These are phyloP conservation scores for Baorangia bicolor DNA, from an alignment of 768 basidiomycete species.

Conservation along the genomic window DNA sequence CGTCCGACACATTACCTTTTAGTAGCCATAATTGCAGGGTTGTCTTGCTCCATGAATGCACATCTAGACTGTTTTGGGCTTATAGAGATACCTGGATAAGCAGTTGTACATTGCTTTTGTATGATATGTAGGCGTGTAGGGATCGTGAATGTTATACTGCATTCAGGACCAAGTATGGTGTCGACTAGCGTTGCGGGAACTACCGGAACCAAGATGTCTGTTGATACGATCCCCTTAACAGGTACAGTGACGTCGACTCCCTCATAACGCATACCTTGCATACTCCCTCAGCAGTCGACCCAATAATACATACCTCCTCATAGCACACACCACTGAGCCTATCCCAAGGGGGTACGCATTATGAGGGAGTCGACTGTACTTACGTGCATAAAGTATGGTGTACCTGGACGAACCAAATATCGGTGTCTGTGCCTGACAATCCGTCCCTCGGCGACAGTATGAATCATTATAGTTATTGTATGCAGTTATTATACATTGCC, in stretches of 20 bases:
- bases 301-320: too few species aligned
- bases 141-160: not conserved
- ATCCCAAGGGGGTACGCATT: too few species aligned
- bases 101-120: slow-evolving; percentile 12
- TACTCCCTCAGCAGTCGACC: too few species aligned
- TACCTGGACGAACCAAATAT: not conserved
- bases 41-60: not conserved
- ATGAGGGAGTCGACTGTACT: too few species aligned
- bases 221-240: too few species aligned
- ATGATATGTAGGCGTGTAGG: slow-evolving; percentile 1
- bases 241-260: too few species aligned
- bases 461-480: not conserved
- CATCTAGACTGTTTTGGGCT: slow-evolving; percentile 14
- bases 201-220: too few species aligned
- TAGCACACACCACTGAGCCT: too few species aligned
- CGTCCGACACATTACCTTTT: not conserved
- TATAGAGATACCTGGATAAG: slow-evolving; percentile 7
- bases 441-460: not conserved
- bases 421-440: not conserved
- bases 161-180: not conserved
- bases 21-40: not conserved
- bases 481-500: slow-evolving; percentile 3
- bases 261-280: too few species aligned
- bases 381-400: too few species aligned
- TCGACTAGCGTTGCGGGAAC: not conserved